A percentile compares a stretch with the other conserved stretches of the same genome.
These are phyloP conservation scores for Claviceps purpurea DNA, from an alignment of 2,329 filamentous ascomycete species.

Conservation along the genomic window DNA sequence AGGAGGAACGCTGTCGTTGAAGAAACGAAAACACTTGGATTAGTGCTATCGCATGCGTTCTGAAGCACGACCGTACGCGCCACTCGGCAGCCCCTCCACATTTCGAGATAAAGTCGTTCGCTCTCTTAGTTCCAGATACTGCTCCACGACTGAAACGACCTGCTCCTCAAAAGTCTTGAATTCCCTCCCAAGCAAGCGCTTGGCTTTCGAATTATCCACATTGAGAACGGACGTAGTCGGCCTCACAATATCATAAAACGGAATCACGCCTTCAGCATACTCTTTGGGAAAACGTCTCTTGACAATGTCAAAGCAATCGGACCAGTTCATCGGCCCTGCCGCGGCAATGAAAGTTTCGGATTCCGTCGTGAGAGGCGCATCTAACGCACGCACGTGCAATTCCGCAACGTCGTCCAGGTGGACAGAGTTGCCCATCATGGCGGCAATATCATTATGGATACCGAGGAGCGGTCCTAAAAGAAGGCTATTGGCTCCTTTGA, in stretches of 20 bases:
- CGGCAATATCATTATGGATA: neutral
- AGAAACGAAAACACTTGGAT: no score
- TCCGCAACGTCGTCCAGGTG: neutral
- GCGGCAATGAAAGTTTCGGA: neutral
- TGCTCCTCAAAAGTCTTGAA: neutral
- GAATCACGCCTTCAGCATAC: neutral
- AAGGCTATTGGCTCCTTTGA: neutral
- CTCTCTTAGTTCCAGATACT: neutral
- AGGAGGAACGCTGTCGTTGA: no score
- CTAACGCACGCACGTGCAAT: neutral
- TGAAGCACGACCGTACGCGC: no score
- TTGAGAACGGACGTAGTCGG: neutral
- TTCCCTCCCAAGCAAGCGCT: neutral
- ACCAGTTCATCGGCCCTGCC: neutral
- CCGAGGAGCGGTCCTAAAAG: neutral
- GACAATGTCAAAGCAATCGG: neutral
- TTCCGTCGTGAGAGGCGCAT: neutral
- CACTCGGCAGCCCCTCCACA: no score
- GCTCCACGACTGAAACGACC: neutral
- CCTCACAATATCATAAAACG: neutral
- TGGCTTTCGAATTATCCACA: neutral
- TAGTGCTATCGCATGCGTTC: no score
- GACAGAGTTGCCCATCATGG: neutral
- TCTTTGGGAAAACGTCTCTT: neutral
- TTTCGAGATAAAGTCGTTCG: no score